Base-by-base conservation (phyloP, 495 filamentous ascomycete genomes). In the Podospora appendiculata region DNA sequence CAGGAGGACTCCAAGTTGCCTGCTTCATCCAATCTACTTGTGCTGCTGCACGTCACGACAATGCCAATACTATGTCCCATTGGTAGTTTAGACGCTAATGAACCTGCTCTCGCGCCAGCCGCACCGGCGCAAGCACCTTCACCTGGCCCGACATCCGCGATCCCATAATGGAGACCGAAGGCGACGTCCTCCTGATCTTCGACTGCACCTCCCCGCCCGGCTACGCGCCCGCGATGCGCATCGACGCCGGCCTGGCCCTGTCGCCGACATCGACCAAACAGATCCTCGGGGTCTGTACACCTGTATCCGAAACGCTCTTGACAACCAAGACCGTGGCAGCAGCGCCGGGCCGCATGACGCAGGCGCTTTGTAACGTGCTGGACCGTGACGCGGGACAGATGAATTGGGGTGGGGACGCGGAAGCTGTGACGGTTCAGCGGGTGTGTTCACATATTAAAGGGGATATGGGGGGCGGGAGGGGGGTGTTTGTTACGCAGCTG, bases 71-170 rank as follows among this genome's bases (percentile, higher is more conserved):
- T n/a, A n/a, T n/a, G n/a, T n/a, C n/a, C n/a, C n/a, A n/a, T n/a
- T n/a, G n/a, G n/a, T n/a, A n/a, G n/a, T n/a, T n/a, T n/a, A n/a
- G n/a, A n/a, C n/a, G n/a, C n/a, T n/a, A n/a, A n/a, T n/a, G 3
- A 16, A 19, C 39, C 25, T 10, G 14, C 10, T 18, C 12, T 16
- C 13, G 8, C 9, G 6, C 41, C 10, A 53, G 42, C 16, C 50
- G 42, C 6, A n/a, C 43, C 1, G 50, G 42, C 1, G 53, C 33
- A 8, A 56, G 39, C 6, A 42, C 32, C 5, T 61, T 64, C 53
- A 62, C 56, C 51, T 66, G 61, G 63, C 56, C 64, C 18, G 63
- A 66, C 48, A 53, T 66, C 17, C 50, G 63, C 12, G 61, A 64
- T 25, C 56, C 63, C 5, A 45, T 66, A 8, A 59, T 64, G 56